phyloP scores from a whole-genome alignment of 495 filamentous ascomycete genomes.

The Tirmania nivea region DNA sequence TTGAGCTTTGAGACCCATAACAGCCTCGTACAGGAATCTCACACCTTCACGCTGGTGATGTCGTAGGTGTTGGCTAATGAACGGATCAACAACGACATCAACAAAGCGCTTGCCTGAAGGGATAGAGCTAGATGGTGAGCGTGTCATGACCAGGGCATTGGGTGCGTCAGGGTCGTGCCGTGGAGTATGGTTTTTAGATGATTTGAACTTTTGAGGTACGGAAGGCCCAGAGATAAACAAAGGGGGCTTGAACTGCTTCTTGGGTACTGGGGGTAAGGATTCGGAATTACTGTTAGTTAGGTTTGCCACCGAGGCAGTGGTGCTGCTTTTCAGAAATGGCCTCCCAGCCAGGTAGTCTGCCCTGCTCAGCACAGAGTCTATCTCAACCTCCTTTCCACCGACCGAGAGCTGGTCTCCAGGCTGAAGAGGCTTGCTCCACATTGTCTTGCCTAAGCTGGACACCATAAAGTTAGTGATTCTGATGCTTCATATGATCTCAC shows the following conservation, averaged over 20 bases:
- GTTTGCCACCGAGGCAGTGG: neutral
- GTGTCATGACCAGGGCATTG: conserved; percentile 48
- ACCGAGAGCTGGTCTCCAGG: conserved; percentile 42
- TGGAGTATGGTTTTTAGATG: conserved; percentile 29
- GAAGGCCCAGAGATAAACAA: conserved; percentile 20
- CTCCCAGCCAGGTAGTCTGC: conserved; percentile 40
- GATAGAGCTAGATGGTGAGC: conserved; percentile 23
- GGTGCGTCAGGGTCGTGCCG: conserved; percentile 43
- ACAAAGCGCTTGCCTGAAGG: conserved; percentile 40
- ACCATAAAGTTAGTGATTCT: neutral
- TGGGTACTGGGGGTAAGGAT: neutral
- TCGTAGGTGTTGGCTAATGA: conserved; percentile 42
- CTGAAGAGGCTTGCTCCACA: conserved; percentile 33
- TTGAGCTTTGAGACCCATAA: conserved; percentile 56
- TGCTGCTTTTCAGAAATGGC: conserved; percentile 23
- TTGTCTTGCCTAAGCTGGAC: conserved; percentile 26
- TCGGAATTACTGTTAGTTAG: neutral
- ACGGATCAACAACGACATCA: conserved; percentile 61
- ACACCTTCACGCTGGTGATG: conserved; percentile 61
- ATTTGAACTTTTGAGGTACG: neutral
- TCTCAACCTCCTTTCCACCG: conserved; percentile 51
- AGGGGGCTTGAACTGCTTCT: conserved; percentile 36
- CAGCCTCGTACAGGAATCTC: conserved; percentile 60
- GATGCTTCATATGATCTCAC: too few species aligned
- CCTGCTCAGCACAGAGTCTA: conserved; percentile 42